phyloP scores from a whole-genome alignment of 352 stramenopile species.

The Globisporangium carolinianum region DNA sequence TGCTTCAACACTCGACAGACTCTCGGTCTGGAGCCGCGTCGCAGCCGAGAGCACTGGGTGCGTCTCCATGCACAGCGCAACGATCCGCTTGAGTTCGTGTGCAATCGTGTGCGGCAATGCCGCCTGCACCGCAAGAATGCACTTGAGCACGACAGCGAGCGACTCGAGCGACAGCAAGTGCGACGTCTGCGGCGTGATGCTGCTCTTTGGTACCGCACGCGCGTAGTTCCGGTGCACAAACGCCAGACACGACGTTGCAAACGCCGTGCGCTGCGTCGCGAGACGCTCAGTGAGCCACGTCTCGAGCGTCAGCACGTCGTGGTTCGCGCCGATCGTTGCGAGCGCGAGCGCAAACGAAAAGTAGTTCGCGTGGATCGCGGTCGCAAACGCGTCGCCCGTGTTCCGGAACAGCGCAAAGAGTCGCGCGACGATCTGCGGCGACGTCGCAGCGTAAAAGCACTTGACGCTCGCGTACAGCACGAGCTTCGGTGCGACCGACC shows the following conservation, averaged over 20 bases:
- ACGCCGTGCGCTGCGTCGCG: constrained; percentile 70
- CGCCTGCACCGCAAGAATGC: constrained; percentile 64
- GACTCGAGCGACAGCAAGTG: constrained; percentile 82
- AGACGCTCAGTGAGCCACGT: constrained; percentile 79
- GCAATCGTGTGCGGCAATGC: constrained; percentile 63
- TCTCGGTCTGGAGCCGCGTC: constrained; percentile 9
- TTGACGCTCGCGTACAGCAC: constrained; percentile 84
- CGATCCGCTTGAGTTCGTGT: constrained; percentile 78
- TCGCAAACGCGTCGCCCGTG: constrained; percentile 75
- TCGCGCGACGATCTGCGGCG: constrained; percentile 72
- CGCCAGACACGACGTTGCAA: constrained; percentile 76
- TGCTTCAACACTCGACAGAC: neutral
- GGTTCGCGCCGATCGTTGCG: constrained; percentile 80
- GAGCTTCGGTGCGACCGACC: constrained; percentile 80
- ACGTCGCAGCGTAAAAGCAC: constrained; percentile 77
- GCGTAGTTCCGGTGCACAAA: constrained; percentile 85
- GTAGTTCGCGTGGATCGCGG: constrained; percentile 84
- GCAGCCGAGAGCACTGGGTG: constrained; percentile 74
- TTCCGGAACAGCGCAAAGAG: constrained; percentile 82
- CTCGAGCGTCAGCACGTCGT: constrained; percentile 80
- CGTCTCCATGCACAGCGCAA: constrained; percentile 75
- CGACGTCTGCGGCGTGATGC: constrained; percentile 72
- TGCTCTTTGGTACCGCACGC: constrained; percentile 74
- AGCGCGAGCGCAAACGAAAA: constrained; percentile 82
- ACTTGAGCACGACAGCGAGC: constrained; percentile 79